Evolutionary conservation across 345 rosid species (phyloP).

Genomic region (Hibiscus syriacus): DNA sequence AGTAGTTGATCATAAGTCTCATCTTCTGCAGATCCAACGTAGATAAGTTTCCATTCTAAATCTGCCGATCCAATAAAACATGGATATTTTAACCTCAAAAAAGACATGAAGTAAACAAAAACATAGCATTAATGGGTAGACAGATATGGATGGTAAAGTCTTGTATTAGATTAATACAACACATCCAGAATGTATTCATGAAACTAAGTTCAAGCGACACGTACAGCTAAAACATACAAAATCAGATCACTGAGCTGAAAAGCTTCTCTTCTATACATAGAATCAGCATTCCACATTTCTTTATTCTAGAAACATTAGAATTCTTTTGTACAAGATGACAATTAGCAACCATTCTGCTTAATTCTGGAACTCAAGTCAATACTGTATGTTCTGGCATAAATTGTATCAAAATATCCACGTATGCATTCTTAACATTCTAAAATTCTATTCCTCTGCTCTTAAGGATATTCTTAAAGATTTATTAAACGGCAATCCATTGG

Average conservation of each 20-base stretch:
- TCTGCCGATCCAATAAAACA: slow-evolving; percentile 30
- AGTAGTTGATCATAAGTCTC: slow-evolving; percentile 78
- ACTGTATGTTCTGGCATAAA: neutral
- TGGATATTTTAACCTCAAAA: neutral
- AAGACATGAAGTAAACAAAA: neutral
- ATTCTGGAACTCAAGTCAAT: neutral
- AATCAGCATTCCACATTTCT: neutral
- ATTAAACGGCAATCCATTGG: neutral
- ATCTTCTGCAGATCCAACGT: slow-evolving; percentile 97
- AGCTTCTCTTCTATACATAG: slow-evolving; percentile 18
- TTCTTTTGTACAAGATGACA: neutral
- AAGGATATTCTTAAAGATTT: too few species aligned
- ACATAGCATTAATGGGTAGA: neutral
- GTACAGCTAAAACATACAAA: neutral
- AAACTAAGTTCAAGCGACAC: neutral
- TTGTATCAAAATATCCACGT: neutral
- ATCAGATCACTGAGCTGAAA: neutral
- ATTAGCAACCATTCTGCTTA: neutral
- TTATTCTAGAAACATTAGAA: neutral
- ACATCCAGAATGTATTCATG: neutral
- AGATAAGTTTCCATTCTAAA: slow-evolving; percentile 91
- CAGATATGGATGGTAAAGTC: neutral
- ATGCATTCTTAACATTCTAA: too few species aligned
- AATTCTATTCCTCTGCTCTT: too few species aligned
- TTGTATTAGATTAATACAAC: neutral